Evolutionary conservation across 2,329 filamentous ascomycete genomes (phyloP).

Genomic region (Bertia moriformis): DNA sequence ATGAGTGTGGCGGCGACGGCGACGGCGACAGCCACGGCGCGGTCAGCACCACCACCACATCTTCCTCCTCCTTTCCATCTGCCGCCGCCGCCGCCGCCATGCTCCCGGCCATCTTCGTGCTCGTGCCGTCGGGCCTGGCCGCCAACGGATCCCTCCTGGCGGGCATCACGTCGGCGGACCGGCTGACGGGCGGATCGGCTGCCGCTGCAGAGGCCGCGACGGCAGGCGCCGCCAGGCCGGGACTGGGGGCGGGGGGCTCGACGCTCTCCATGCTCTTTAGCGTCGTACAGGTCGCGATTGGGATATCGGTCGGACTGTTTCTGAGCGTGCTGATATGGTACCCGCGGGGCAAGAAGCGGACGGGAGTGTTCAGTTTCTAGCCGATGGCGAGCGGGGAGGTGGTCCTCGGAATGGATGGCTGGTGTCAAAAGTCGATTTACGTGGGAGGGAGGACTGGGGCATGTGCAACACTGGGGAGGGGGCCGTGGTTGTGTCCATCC

Average conservation of each 20-base stretch:
- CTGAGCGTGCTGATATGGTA: conserved; percentile 39
- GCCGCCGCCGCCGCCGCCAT: conserved; percentile 30
- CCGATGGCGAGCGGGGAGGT: background rate
- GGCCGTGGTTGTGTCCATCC: too few species aligned
- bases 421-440: too few species aligned
- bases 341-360: conserved; percentile 39
- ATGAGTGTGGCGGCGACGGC: too few species aligned
- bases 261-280: conserved; percentile 34
- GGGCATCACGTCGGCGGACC: conserved; percentile 26
- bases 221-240: conserved; percentile 8
- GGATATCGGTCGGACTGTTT: conserved; percentile 45
- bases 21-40: too few species aligned
- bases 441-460: too few species aligned
- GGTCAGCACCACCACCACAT: too few species aligned
- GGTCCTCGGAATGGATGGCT: too few species aligned
- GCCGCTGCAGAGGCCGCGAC: conserved; percentile 18
- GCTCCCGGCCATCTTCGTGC: conserved; percentile 31
- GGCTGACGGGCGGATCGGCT: too few species aligned
- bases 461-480: too few species aligned
- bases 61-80: too few species aligned
- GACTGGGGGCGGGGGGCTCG: conserved; percentile 8
- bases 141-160: conserved; percentile 29
- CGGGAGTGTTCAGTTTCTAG: conserved; percentile 40
- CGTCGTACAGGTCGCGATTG: conserved; percentile 46
- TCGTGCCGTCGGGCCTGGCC: conserved; percentile 30